Percentiles rank a stretch among this genome's conserved stretches.
Conservation (phyloP, 2,329 filamentous ascomycete genomes). For the Aspergillus quadrilineatus region DNA sequence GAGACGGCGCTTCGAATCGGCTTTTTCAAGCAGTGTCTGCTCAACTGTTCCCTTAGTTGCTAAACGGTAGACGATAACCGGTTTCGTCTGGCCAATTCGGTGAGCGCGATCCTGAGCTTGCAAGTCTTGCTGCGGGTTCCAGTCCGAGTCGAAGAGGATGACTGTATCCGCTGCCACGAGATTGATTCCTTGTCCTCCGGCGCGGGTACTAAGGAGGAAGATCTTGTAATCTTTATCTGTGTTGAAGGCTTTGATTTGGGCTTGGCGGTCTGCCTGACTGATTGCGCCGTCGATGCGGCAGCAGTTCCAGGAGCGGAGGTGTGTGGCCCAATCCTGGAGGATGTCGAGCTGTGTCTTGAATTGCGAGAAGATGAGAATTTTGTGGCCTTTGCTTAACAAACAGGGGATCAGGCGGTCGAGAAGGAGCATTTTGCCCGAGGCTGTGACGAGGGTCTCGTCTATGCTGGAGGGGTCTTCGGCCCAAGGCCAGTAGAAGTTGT, state of each 20-base stretch:
- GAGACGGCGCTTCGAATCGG: constrained; percentile 84
- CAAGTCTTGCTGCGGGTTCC: constrained; percentile 95
- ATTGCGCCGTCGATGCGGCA: constrained; percentile 92
- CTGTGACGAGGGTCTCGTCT: constrained; percentile 79
- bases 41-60: constrained; percentile 93
- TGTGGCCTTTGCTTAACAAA: constrained; percentile 74
- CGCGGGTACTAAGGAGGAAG: constrained; percentile 85
- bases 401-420: constrained; percentile 79
- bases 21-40: constrained; percentile 78
- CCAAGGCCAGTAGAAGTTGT: constrained; percentile 97
- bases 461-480: constrained; percentile 59
- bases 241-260: constrained; percentile 74
- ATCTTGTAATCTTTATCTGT: constrained; percentile 64
- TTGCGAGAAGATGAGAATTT: constrained; percentile 93
- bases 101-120: constrained; percentile 96
- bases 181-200: constrained; percentile 94
- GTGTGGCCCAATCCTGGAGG: constrained; percentile 76
- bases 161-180: constrained; percentile 89
- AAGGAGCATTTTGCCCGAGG: constrained; percentile 93
- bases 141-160: constrained; percentile 84
- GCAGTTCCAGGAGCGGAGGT: constrained; percentile 74
- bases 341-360: constrained; percentile 95
- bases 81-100: constrained; percentile 86
- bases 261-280: constrained; percentile 67
- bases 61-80: constrained; percentile 89